Percentiles rank a stretch among this genome's conserved stretches.
Conservation (phyloP, 495 filamentous ascomycete genomes). For the Umbilicaria muhlenbergii region DNA sequence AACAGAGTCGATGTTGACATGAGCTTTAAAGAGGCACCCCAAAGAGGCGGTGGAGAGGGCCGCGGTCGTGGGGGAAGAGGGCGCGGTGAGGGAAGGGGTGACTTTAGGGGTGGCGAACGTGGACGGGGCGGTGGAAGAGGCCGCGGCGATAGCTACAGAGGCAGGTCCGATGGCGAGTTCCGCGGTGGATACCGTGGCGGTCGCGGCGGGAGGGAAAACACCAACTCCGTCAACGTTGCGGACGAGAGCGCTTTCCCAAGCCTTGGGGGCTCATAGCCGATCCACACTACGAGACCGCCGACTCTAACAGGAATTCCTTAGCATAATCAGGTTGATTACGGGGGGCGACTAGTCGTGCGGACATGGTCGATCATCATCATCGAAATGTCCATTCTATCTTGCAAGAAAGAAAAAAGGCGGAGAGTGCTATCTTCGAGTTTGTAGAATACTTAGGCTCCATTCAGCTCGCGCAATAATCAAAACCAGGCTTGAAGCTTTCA, state of each 20-base stretch:
- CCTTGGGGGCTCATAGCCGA: slow-evolving; percentile 32
- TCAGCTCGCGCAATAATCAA: too few species aligned
- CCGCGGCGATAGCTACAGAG: slow-evolving; percentile 25
- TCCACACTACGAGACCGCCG: background rate
- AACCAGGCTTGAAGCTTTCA: too few species aligned
- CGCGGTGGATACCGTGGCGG: slow-evolving; percentile 20
- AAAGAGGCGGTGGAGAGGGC: slow-evolving; percentile 26
- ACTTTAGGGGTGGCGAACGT: slow-evolving; percentile 28
- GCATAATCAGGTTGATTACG: too few species aligned
- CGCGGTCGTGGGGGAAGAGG: slow-evolving; percentile 36
- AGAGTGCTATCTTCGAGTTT: too few species aligned
- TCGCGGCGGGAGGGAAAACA: slow-evolving; percentile 21
- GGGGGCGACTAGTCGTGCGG: too few species aligned
- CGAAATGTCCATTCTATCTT: too few species aligned
- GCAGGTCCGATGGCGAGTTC: slow-evolving; percentile 21
- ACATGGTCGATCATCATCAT: too few species aligned
- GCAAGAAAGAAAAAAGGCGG: too few species aligned
- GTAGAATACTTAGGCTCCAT: too few species aligned
- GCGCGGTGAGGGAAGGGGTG: slow-evolving; percentile 29
- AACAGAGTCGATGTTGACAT: slow-evolving; percentile 74
- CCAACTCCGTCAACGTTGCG: slow-evolving; percentile 38
- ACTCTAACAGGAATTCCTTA: too few species aligned
- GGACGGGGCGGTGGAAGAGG: slow-evolving; percentile 29
- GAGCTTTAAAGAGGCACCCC: slow-evolving; percentile 48
- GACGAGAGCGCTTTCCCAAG: slow-evolving; percentile 61